These are phyloP conservation scores for Curvularia eragrostidis DNA, from an alignment of 2,329 filamentous ascomycete genomes.

Conservation along the genomic window DNA sequence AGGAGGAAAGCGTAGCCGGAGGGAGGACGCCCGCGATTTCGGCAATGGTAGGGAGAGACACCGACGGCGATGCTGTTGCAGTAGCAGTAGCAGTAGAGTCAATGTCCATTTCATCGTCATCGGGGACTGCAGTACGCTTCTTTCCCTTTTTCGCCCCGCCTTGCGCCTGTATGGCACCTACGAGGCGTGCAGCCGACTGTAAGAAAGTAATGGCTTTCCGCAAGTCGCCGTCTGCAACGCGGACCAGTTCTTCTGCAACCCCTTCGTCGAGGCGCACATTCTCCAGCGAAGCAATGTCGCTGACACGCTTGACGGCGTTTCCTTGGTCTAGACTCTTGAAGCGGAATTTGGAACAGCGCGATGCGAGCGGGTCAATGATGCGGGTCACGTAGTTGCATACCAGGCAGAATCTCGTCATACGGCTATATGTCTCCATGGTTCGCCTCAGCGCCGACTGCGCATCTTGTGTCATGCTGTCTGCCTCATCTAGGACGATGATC, in stretches of 20 bases:
- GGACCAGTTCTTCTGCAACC: conserved; percentile 82
- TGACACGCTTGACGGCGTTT: conserved; percentile 79
- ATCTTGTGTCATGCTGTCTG: conserved; percentile 98
- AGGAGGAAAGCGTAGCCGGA: conserved; percentile 69
- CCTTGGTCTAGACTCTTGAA: conserved; percentile 94
- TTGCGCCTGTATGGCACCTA: conserved; percentile 64
- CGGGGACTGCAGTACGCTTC: conserved; percentile 54
- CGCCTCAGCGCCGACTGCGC: conserved; percentile 89
- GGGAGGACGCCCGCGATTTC: conserved; percentile 98
- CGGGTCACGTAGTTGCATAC: conserved; percentile 99
- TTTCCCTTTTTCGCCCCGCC: conserved; percentile 50
- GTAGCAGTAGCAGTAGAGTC: conserved; percentile 31
- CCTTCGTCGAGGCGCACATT: conserved; percentile 77
- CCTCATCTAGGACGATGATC: conserved; percentile 97
- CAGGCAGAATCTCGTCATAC: conserved; percentile 95
- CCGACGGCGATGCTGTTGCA: conserved; percentile 13
- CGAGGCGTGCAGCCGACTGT: conserved; percentile 89
- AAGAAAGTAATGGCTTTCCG: conserved; percentile 95
- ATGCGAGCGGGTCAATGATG: conserved; percentile 95
- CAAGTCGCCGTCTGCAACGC: conserved; percentile 90
- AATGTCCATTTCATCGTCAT: conserved; percentile 61
- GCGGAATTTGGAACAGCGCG: conserved; percentile 92
- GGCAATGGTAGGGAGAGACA: conserved; percentile 79
- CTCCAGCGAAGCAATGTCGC: conserved; percentile 82
- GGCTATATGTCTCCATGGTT: conserved; percentile 98